A percentile compares a stretch with the other conserved stretches of the same genome.
phyloP scores from a whole-genome alignment of 257 asterid genomes.

The Scutellaria barbata region DNA sequence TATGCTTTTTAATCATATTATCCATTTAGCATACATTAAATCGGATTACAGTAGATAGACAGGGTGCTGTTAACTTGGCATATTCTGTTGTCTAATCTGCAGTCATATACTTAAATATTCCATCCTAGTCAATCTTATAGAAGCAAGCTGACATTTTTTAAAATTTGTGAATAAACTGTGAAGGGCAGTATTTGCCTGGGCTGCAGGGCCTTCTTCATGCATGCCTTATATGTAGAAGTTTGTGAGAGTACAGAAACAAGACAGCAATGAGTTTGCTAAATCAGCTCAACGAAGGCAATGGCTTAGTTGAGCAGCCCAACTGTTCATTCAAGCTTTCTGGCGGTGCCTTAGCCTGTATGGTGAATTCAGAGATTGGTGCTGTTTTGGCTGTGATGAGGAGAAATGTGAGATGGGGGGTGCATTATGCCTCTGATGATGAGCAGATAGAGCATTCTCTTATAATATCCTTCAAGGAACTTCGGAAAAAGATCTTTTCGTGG shows the following conservation, averaged over 20 bases:
- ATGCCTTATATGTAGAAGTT: constrained; percentile 34
- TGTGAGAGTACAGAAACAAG: constrained; percentile 42
- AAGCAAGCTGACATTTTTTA: constrained; percentile 6
- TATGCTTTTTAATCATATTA: not conserved
- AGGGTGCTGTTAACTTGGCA: constrained; percentile 2
- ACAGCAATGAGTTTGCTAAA: constrained; percentile 55
- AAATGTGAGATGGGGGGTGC: constrained; percentile 96
- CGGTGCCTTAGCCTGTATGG: constrained; percentile 83
- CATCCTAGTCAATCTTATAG: constrained; percentile 11
- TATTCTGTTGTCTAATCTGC: constrained; percentile 18
- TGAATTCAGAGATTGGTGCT: constrained; percentile 94
- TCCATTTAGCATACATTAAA: not conserved
- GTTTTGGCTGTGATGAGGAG: constrained; percentile 99
- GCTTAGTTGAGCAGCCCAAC: constrained; percentile 49
- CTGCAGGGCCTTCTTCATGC: constrained; percentile 44
- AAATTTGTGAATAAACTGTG: constrained; percentile 30
- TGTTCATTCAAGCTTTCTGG: constrained; percentile 57
- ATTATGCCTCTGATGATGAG: constrained; percentile 80
- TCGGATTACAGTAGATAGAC: not conserved
- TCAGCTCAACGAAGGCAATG: constrained; percentile 54
- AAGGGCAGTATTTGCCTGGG: constrained; percentile 27
- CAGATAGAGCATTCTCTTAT: constrained; percentile 86
- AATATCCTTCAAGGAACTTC: constrained; percentile 77
- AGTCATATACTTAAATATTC: not conserved
- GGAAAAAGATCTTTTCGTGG: constrained; percentile 82